Evolutionary conservation across 2,329 filamentous ascomycete genomes (phyloP).

Genomic region (Calycina herbarum): DNA sequence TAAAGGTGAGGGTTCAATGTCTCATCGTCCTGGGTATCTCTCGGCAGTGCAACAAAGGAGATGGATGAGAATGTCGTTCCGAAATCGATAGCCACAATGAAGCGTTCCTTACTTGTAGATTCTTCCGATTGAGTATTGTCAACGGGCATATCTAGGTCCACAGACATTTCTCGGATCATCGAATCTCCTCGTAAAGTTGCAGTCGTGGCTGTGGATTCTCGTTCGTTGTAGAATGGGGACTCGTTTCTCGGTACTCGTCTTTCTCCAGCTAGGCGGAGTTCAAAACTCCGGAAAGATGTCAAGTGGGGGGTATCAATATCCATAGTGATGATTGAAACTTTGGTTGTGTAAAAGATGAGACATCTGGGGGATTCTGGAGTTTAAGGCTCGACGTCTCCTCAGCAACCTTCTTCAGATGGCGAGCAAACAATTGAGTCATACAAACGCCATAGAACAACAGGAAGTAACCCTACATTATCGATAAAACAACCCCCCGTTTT

Average conservation of each 20-base stretch:
- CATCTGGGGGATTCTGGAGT: too few relatives aligned
- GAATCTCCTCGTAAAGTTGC: background rate
- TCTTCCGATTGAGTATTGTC: background rate
- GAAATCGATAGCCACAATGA: conserved; percentile 18
- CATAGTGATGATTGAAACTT: background rate
- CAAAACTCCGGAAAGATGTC: background rate
- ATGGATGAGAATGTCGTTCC: conserved; percentile 22
- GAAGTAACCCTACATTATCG: background rate
- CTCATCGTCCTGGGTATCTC: conserved; percentile 5
- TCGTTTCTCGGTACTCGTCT: background rate
- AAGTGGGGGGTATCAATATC: background rate
- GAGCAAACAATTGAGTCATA: background rate
- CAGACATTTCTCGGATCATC: background rate
- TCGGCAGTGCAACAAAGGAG: conserved; percentile 12
- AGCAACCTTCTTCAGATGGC: too few relatives aligned
- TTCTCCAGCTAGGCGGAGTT: background rate
- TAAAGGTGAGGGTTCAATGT: background rate
- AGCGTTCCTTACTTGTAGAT: background rate
- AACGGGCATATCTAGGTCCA: background rate
- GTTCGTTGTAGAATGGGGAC: background rate
- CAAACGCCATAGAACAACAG: background rate
- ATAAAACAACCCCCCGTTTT: background rate
- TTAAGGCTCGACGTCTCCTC: too few relatives aligned
- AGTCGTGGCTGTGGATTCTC: background rate
- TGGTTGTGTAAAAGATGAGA: background rate